These are phyloP conservation scores for Lactarius sp. DNA, from an alignment of 768 basidiomycete genomes.

Conservation along the genomic window DNA sequence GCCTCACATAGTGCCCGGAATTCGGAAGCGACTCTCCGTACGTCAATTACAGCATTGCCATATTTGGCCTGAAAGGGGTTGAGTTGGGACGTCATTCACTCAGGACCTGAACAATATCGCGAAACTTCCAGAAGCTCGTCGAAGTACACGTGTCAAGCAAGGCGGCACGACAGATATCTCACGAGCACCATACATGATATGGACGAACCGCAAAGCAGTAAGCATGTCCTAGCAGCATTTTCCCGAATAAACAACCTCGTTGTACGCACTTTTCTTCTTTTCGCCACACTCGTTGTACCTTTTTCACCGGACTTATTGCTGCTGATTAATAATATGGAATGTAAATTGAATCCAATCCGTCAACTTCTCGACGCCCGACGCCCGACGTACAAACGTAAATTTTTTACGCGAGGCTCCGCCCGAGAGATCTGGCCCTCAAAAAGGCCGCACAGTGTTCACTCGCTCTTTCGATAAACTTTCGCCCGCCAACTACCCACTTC, in stretches of 20 bases:
- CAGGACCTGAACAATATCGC: slow-evolving; percentile 69
- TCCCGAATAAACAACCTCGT: slow-evolving; percentile 13
- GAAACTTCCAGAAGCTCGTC: slow-evolving; percentile 72
- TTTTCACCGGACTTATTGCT: neutral
- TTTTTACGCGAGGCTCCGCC: slow-evolving; percentile 15
- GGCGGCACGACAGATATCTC: slow-evolving; percentile 52
- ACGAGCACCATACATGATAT: slow-evolving; percentile 83
- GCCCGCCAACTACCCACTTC: neutral
- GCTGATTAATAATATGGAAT: slow-evolving; percentile 18
- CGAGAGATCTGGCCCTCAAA: slow-evolving; percentile 2
- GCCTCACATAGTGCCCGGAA: slow-evolving; percentile 74
- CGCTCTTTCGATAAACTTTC: neutral
- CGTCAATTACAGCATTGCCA: slow-evolving; percentile 31
- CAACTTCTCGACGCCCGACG: neutral
- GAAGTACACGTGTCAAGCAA: slow-evolving; percentile 62
- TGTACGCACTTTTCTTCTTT: slow-evolving; percentile 8
- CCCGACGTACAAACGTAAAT: slow-evolving; percentile 5
- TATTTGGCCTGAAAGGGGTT: slow-evolving; percentile 10
- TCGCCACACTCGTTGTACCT: slow-evolving; percentile 1
- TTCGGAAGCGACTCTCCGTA: slow-evolving; percentile 70
- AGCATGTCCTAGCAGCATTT: slow-evolving; percentile 32
- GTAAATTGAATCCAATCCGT: neutral
- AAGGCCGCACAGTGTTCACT: neutral
- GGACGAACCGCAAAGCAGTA: slow-evolving; percentile 75
- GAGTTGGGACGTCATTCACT: neutral